Base-by-base conservation (phyloP, 345 rosid genomes). In the Acer campestre region DNA sequence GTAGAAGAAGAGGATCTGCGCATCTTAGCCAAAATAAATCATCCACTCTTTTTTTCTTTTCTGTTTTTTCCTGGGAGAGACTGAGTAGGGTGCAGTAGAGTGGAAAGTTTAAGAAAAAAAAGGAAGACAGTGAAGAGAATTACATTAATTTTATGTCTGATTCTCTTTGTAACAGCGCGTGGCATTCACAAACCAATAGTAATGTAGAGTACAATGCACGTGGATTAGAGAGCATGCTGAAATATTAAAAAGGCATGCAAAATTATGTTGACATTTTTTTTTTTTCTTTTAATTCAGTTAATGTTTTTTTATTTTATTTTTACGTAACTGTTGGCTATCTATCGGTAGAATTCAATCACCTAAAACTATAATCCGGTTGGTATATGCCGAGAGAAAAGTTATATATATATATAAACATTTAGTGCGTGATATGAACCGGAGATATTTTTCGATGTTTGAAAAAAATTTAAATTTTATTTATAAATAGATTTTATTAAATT, bases 1-100 rank as follows among this genome's bases (percentile, higher is more conserved):
- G 59, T 35, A 53, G 20, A 53, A 68, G 68, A 48, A 61, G 59
- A 61, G 74, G 67, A 75, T 62, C 74, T 44, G 79, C 73, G 31
- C 76, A 75, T 42, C 51, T 75, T 61, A 75, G 74, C 55, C 17
- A 61, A 62, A 22, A 23, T 35, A 49, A 63, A 38, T 53, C 51
- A 61, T 59, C 35, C 68, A 27, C 14, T 29, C 31, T 69, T 74
- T 61, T 75, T 11, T 68, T 67, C 0, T 46, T 46, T 9, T 10
- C 18, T 53, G 38, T 53, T 73, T 20, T 46, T 12, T 16, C 65
- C 75, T 68, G 25, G 67, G 67, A 42, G n/a, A 22, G 35, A 46
- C 68, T 20, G 42, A 44, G 71, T 18, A 42, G 3, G 53, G 2
- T 48, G 38, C 38, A 35, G 56, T 7, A 51, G 56, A 3, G 18